Evolutionary conservation across 768 basidiomycete genomes (phyloP).

Genomic region (Boletellus ananas): DNA sequence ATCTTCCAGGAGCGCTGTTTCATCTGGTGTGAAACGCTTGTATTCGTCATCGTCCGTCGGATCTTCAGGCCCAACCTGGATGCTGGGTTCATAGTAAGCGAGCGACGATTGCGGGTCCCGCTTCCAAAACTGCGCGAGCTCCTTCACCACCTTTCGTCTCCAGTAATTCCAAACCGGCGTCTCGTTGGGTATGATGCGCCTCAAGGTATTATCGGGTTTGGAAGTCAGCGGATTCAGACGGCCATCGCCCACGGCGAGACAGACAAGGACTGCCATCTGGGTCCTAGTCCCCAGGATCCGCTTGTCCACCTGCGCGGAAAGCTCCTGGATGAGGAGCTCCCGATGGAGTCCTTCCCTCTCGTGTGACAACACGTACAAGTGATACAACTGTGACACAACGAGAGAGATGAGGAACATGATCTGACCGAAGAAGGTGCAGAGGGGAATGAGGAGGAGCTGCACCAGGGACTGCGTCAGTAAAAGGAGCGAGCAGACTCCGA

Average conservation of each 20-base stretch:
- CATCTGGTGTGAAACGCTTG: slow-evolving; percentile 1
- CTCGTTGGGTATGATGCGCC: slow-evolving; percentile 25
- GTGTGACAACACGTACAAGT: slow-evolving; percentile 29
- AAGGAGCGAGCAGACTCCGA: slow-evolving; percentile 26
- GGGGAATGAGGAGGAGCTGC: slow-evolving; percentile 31
- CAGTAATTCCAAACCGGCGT: slow-evolving; percentile 28
- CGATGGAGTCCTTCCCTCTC: slow-evolving; percentile 24
- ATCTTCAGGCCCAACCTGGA: slow-evolving; percentile 9
- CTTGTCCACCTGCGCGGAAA: slow-evolving; percentile 12
- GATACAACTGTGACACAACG: slow-evolving; percentile 31
- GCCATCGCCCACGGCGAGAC: slow-evolving; percentile 17
- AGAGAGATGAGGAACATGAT: slow-evolving; percentile 28
- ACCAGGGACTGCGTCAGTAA: slow-evolving; percentile 27
- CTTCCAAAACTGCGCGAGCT: too few relatives aligned
- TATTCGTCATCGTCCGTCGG: neutral
- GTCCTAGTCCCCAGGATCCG: slow-evolving; percentile 20
- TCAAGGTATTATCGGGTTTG: slow-evolving; percentile 6
- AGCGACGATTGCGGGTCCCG: too few relatives aligned
- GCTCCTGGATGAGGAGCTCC: slow-evolving; percentile 14
- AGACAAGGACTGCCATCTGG: slow-evolving; percentile 29
- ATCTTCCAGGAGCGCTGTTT: slow-evolving; percentile 9
- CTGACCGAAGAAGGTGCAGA: slow-evolving; percentile 31
- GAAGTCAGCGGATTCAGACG: neutral
- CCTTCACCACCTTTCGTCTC: slow-evolving; percentile 18
- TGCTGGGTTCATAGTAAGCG: slow-evolving; percentile 9